Conservation (phyloP, 2,329 filamentous ascomycete genomes). For the Blumeriella jaapii region DNA sequence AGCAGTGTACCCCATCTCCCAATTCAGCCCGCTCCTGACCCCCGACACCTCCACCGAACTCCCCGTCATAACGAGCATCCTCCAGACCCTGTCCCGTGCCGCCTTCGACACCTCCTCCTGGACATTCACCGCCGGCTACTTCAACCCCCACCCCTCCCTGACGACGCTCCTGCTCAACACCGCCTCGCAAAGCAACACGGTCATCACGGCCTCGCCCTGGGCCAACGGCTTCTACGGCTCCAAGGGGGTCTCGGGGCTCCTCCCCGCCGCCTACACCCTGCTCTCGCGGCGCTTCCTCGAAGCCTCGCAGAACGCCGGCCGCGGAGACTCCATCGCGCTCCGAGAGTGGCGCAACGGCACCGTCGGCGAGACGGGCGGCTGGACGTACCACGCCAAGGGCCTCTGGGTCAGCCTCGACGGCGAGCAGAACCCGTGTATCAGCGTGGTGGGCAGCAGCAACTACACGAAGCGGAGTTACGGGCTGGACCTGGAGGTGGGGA, state of each 20-base stretch:
- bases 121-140: constrained; percentile 97
- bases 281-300: constrained; percentile 71
- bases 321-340: constrained; percentile 51
- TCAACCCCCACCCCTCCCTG: constrained; percentile 84
- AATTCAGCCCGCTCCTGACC: constrained; percentile 74
- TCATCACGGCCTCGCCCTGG: constrained; percentile 84
- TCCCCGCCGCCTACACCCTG: constrained; percentile 86
- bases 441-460: constrained; percentile 82
- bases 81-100: constrained; percentile 54
- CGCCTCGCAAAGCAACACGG: constrained; percentile 57
- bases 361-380: constrained; percentile 69
- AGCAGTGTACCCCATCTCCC: constrained; percentile 73
- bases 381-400: constrained; percentile 98
- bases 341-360: constrained; percentile 83
- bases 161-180: constrained; percentile 70
- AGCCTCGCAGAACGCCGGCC: constrained; percentile 25
- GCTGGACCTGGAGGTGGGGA: constrained; percentile 82
- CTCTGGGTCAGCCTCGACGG: constrained; percentile 73
- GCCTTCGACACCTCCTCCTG: constrained; percentile 61
- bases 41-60: constrained; percentile 81
- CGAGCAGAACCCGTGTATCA: constrained; percentile 59
- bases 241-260: constrained; percentile 74
- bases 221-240: constrained; percentile 94
- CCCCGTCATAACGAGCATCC: constrained; percentile 63
- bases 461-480: constrained; percentile 92